Base-by-base conservation (phyloP, 1,284 basidiomycete species). In the Caloboletus firmus region DNA sequence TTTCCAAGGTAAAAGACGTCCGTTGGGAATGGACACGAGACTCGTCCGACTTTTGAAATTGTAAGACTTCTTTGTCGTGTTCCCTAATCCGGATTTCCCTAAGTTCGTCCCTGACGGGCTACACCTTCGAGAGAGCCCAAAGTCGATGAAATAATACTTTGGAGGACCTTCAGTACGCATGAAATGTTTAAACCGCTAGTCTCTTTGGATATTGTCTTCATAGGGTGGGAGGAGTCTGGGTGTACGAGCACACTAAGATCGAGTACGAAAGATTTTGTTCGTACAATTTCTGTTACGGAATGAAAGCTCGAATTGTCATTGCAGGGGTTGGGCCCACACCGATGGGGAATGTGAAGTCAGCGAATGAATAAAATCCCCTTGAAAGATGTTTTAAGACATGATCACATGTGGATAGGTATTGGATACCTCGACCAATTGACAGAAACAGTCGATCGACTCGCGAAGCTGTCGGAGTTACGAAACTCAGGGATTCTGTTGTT, bases 251-350 rank as follows among this genome's bases (percentile, higher is more conserved):
- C n/a, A 10, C 35, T 36, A 11, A 0, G 15, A 36, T 36, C 10
- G 35, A 18, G 4, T 9, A 36, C n/a, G 2, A 10, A 36, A 4
- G 17, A 5, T 18, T n/a, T 7, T n/a, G 11, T 18, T 35, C 57
- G 56, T 62, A 3, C 58, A 60, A 11, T 62, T 56, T 0, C 60
- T 62, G 4, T 6, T 17, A 9, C 12, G 9, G 17, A 34, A n/a
- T 35, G 34, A 35, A 17, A 10, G n/a, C n/a, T 35, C 34, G 15
- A 10, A n/a, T 42, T 34, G 26, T 10, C 20, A 17, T 11, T 13
- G 22, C 7, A 22, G 2, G 17, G 3, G 18, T 8, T 20, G 5
- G 3, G 26, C 12, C n/a, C 35, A 8, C 9, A 37, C 20, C 31
- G 30, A 34, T 39, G 24, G 3, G 26, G 35, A n/a, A 47, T 31